phyloP scores from a whole-genome alignment of 768 basidiomycete genomes.

The Auriscalpium microsporum region DNA sequence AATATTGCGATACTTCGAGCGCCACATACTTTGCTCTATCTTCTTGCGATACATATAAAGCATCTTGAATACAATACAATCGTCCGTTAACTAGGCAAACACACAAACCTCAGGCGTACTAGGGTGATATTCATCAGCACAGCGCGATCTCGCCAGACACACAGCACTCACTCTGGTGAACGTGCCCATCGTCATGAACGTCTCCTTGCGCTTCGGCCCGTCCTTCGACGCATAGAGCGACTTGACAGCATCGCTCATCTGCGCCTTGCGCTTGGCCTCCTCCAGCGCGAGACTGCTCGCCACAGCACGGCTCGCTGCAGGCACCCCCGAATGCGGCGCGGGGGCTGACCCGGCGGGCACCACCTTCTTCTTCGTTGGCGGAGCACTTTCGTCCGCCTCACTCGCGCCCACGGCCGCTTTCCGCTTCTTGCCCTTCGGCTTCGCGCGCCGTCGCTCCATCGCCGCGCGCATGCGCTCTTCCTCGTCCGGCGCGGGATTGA shows the following conservation, averaged over 20 bases:
- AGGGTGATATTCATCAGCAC: not conserved
- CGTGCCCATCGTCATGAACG: slow-evolving; percentile 87
- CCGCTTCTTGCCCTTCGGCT: slow-evolving; percentile 50
- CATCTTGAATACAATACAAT: too few relatives aligned
- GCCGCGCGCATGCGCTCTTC: slow-evolving; percentile 45
- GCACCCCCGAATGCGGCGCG: slow-evolving; percentile 42
- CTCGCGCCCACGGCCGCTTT: slow-evolving; percentile 31
- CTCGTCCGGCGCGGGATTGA: slow-evolving; percentile 70
- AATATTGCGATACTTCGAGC: too few relatives aligned
- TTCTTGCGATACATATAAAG: too few relatives aligned
- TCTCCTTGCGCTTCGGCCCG: slow-evolving; percentile 58
- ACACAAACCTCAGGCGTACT: slow-evolving; percentile 17
- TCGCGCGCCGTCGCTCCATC: slow-evolving; percentile 52
- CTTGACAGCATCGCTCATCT: slow-evolving; percentile 82
- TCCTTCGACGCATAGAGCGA: slow-evolving; percentile 63
- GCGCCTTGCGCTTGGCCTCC: slow-evolving; percentile 74
- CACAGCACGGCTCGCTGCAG: slow-evolving; percentile 53
- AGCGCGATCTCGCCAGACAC: not conserved
- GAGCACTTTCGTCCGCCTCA: slow-evolving; percentile 25
- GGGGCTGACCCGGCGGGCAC: slow-evolving; percentile 29
- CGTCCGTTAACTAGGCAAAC: too few relatives aligned
- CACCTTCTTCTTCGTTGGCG: slow-evolving; percentile 33
- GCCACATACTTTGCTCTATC: too few relatives aligned
- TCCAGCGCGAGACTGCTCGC: slow-evolving; percentile 66
- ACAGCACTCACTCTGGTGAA: slow-evolving; percentile 71